Evolutionary conservation across 441 rosid species (phyloP).

Genomic region (Flueggea neowawraea): DNA sequence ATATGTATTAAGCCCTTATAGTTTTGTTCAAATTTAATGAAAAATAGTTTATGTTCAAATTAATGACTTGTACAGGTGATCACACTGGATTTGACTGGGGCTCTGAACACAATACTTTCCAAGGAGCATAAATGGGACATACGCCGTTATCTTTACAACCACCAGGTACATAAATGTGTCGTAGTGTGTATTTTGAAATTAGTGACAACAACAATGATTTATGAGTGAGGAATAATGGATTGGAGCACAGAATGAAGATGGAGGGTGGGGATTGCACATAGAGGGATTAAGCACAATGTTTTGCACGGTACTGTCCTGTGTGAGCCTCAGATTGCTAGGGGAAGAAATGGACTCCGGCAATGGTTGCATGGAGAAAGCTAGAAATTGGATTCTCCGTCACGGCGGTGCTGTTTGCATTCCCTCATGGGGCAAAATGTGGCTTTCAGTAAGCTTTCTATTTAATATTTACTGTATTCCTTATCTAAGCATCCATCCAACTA

Average conservation of each 20-base stretch:
- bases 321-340: slow-evolving; percentile 54
- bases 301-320: slow-evolving; percentile 44
- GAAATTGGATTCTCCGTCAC: slow-evolving; percentile 57
- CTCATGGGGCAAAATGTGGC: slow-evolving; percentile 85
- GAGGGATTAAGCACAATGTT: slow-evolving; percentile 73
- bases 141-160: slow-evolving; percentile 85
- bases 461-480: slow-evolving; percentile 19
- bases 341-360: slow-evolving; percentile 51
- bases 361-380: slow-evolving; percentile 52
- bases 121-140: slow-evolving; percentile 76
- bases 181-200: no score
- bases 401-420: slow-evolving; percentile 48
- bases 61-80: slow-evolving; percentile 39
- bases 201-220: not conserved
- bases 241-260: slow-evolving; percentile 75
- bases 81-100: slow-evolving; percentile 74
- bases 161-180: slow-evolving; percentile 35
- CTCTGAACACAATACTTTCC: slow-evolving; percentile 71
- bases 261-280: slow-evolving; percentile 78
- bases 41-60: no score
- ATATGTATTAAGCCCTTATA: no score
- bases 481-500: no score
- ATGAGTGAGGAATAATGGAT: not conserved
- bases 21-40: no score
- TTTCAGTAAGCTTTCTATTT: slow-evolving; percentile 40